Base-by-base conservation (phyloP, 2,329 filamentous ascomycete genomes). In the Aspergillus persii region DNA sequence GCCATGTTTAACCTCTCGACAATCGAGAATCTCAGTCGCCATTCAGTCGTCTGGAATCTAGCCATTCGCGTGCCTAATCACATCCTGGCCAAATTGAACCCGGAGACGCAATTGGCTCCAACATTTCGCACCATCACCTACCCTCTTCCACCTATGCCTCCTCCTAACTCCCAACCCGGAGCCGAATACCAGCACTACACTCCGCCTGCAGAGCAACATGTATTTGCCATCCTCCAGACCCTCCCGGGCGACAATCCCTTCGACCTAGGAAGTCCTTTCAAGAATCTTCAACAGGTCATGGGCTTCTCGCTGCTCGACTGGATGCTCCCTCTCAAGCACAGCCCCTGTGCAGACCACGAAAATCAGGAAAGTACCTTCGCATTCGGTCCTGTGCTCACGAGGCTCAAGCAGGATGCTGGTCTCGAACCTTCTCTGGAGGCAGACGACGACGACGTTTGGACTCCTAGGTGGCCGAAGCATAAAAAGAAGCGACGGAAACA, bases 261-360 rank as follows among this genome's bases (percentile, higher is more conserved):
- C 87, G 86, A 96, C 67, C 78, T 95, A 0, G 91, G 90, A 2
- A 78, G 73, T 31, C 76, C 77, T 8, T 81, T 84, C 62, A 76
- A 80, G 30, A 98, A 98, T 69, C 88, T 92, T 77, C 85, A 86
- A 63, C 84, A 88, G 12, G 85, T 97, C 27, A 92, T 99, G 87
- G 94, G 94, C 0, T 77, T 83, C 50, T 84, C 77, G 23, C 63
- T 87, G 2, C 61, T 88, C 12, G 90, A 96, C 60, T 98, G 93
- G 93, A 70, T 96, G 11, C 76, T 96, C 1, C 94, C 94, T 0
- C 73, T 96, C 36, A 85, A 81, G 58, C 82, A 84, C 60, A 92
- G 90, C 4, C 94, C 94, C 0, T 94, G 90, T 72, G 83, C 83
- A 53, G 83, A 84, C 55, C 89, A 93, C 67, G 86, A 86, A 50